These are phyloP conservation scores for Tieghemostelium lacteum DNA, from an alignment of 78 protist species.

Conservation along the genomic window DNA sequence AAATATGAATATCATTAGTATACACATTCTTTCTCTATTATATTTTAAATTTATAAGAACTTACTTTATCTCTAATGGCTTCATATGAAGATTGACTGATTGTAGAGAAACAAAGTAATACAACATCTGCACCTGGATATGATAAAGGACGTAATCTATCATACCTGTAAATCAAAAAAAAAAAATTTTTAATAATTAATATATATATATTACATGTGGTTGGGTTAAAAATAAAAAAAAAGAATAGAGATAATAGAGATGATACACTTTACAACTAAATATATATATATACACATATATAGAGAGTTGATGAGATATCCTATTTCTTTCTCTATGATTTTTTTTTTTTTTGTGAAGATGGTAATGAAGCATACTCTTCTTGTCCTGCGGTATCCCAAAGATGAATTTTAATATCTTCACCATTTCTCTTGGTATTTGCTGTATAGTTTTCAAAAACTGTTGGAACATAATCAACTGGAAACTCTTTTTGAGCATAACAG, in stretches of 20 bases:
- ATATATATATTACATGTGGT: background rate
- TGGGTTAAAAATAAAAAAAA: background rate
- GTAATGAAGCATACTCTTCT: constrained; percentile 71
- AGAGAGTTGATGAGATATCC: background rate
- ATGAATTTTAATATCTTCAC: constrained; percentile 71
- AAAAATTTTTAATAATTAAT: background rate
- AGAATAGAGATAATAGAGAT: background rate
- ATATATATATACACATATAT: too few relatives aligned
- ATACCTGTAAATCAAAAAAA: constrained; percentile 38
- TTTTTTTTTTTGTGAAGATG: background rate
- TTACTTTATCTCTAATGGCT: constrained; percentile 84
- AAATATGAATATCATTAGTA: background rate
- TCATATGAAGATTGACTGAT: constrained; percentile 88
- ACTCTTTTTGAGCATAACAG: constrained; percentile 73
- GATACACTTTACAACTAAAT: too few relatives aligned
- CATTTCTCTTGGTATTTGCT: constrained; percentile 63
- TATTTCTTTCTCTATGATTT: background rate
- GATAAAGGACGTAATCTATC: constrained; percentile 96
- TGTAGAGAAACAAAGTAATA: constrained; percentile 93
- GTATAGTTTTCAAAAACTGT: constrained; percentile 85
- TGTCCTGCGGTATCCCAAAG: constrained; percentile 86
- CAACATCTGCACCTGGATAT: constrained; percentile 96
- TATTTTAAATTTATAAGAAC: background rate
- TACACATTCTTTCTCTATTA: background rate
- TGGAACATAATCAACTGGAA: constrained; percentile 88